A percentile compares a stretch with the other conserved stretches of the same genome.
Evolutionary conservation across 768 basidiomycete genomes (phyloP).

Genomic region (Leccinum uliginosum): DNA sequence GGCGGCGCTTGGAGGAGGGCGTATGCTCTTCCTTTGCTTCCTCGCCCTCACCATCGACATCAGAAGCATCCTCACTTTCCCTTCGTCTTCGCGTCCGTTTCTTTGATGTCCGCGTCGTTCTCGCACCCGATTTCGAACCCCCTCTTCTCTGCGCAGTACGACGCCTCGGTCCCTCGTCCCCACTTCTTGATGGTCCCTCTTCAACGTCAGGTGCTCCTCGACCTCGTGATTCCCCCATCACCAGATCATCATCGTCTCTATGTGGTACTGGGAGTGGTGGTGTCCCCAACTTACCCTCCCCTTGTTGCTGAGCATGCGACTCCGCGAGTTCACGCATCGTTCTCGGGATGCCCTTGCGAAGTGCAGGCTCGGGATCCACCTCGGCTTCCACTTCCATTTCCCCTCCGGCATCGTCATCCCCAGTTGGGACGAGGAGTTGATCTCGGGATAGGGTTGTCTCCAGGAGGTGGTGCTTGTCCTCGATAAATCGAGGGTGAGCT

Average conservation of each 20-base stretch:
- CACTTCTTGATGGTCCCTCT: conserved; percentile 1
- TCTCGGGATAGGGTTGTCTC: conserved; percentile 5
- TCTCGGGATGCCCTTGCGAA: conserved; percentile 37
- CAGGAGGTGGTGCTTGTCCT: neutral
- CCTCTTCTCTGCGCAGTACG: conserved; percentile 3
- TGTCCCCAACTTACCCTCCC: neutral
- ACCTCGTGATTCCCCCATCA: neutral
- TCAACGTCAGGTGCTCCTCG: neutral
- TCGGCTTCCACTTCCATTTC: conserved; percentile 13
- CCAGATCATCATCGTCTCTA: conserved; percentile 6
- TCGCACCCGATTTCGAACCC: neutral
- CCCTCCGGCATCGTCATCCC: conserved; percentile 1
- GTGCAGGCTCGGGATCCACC: conserved; percentile 11
- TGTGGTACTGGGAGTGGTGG: conserved; percentile 23
- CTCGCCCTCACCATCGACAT: conserved; percentile 14
- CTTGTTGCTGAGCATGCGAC: conserved; percentile 9
- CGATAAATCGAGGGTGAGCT: neutral
- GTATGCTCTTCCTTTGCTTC: conserved; percentile 8
- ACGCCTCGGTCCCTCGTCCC: conserved; percentile 7
- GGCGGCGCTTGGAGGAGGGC: conserved; percentile 33
- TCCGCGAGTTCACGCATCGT: conserved; percentile 67
- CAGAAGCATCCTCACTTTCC: conserved; percentile 21
- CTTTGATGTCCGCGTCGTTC: conserved; percentile 15
- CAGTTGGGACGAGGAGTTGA: conserved; percentile 6
- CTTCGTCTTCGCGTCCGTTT: conserved; percentile 26